These are phyloP conservation scores for Colletotrichum agaves DNA, from an alignment of 2,329 filamentous ascomycete species.

Conservation along the genomic window DNA sequence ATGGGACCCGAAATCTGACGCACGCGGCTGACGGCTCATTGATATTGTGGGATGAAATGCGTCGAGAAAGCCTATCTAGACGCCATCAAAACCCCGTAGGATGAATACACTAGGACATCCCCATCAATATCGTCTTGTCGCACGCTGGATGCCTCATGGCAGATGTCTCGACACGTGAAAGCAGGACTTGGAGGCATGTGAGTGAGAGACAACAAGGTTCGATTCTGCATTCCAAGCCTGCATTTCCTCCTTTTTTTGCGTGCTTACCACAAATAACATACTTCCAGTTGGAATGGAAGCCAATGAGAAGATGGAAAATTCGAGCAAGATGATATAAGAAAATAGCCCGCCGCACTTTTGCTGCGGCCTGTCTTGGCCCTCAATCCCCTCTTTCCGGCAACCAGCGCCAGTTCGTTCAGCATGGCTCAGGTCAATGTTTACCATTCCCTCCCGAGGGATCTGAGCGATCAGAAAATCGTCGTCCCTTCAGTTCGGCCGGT, in stretches of 20 bases:
- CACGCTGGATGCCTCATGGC: not conserved
- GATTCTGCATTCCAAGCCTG: not conserved
- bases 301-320: not conserved
- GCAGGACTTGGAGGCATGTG: not conserved
- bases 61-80: not conserved
- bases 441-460: slow-evolving; percentile 22
- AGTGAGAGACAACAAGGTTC: slow-evolving; percentile 4
- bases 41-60: not conserved
- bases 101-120: too few species aligned
- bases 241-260: not conserved
- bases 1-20: not conserved
- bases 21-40: not conserved
- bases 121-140: not conserved
- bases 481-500: not conserved
- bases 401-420: not conserved
- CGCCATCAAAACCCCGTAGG: not conserved
- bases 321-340: slow-evolving; percentile 4
- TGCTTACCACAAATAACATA: not conserved
- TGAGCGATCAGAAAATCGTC: slow-evolving; percentile 21
- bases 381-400: not conserved
- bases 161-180: not conserved
- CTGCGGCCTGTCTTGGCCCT: not conserved
- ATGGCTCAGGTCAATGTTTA: slow-evolving; percentile 19
- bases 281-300: not conserved
- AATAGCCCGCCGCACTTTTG: not conserved